phyloP scores from a whole-genome alignment of 1,284 basidiomycete genomes.

The Irpex sp. region DNA sequence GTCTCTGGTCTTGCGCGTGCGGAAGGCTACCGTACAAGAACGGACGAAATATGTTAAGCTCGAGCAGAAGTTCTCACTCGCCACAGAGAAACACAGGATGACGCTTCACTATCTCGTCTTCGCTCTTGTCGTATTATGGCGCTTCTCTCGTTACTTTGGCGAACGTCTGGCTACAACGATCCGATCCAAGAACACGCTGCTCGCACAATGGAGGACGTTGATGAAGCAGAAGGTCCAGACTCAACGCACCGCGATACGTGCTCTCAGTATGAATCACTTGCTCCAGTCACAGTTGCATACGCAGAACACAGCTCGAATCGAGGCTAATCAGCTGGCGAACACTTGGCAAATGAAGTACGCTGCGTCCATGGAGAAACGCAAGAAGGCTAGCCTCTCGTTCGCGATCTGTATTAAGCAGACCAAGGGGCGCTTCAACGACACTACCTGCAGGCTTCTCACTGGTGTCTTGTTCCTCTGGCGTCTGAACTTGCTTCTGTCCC shows the following conservation, averaged over 20 bases:
- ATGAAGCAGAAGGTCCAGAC: constrained; percentile 6
- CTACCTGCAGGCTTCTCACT: constrained; percentile 7
- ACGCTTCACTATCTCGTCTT: constrained; percentile 5
- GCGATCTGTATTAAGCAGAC: not conserved
- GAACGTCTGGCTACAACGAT: not conserved
- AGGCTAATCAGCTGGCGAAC: not conserved
- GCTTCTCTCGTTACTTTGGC: constrained; percentile 7
- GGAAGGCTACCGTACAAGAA: not conserved
- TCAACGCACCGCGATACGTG: constrained; percentile 2
- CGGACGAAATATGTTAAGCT: not conserved
- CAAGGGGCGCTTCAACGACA: constrained; percentile 3
- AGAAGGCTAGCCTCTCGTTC: constrained; percentile 7
- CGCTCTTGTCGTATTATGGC: constrained; percentile 5
- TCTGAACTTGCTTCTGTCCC: constrained; percentile 6
- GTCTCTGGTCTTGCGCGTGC: not conserved
- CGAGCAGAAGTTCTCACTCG: not conserved
- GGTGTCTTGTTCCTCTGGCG: constrained; percentile 14
- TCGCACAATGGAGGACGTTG: constrained; percentile 2
- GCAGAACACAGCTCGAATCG: not conserved
- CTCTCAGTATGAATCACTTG: not conserved
- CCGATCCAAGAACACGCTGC: not conserved
- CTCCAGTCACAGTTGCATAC: constrained; percentile 4
- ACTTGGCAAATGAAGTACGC: constrained; percentile 2
- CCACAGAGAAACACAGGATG: not conserved
- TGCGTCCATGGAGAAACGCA: constrained; percentile 7